Conservation (phyloP, 768 basidiomycete genomes). For the Phlebiopsis flavidoalba region DNA sequence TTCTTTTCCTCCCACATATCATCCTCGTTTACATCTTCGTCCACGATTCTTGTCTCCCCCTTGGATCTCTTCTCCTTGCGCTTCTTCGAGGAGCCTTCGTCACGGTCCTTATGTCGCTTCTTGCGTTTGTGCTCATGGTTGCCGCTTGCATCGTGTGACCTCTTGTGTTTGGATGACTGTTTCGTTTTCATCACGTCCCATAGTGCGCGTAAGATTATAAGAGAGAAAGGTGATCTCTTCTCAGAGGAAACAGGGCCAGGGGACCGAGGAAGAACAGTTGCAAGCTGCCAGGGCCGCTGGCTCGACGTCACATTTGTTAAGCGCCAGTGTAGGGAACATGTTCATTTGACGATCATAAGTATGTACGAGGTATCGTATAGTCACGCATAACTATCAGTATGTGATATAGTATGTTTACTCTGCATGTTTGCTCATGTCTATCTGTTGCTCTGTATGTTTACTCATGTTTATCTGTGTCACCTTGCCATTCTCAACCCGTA, state of each 20-base stretch:
- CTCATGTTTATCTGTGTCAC: neutral
- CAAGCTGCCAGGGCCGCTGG: neutral
- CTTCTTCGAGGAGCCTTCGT: slow-evolving; percentile 22
- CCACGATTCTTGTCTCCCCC: slow-evolving; percentile 44
- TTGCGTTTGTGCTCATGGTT: slow-evolving; percentile 35
- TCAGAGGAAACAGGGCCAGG: neutral
- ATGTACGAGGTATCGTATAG: no score
- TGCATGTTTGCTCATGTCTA: neutral
- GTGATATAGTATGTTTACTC: neutral
- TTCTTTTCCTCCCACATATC: slow-evolving; percentile 90
- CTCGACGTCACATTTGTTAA: neutral
- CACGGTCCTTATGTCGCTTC: slow-evolving; percentile 48
- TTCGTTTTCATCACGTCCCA: neutral
- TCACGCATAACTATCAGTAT: no score
- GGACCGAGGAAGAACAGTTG: neutral
- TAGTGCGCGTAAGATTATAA: neutral
- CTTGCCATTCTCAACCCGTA: neutral
- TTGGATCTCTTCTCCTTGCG: slow-evolving; percentile 44
- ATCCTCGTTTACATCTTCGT: slow-evolving; percentile 70
- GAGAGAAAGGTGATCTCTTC: neutral
- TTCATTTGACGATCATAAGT: no score
- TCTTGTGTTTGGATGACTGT: slow-evolving; percentile 27
- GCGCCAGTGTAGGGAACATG: no score
- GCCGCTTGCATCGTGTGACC: slow-evolving; percentile 31
- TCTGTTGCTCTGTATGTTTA: neutral